phyloP scores from a whole-genome alignment of 257 asterid species.

The Lycium ferocissimum region DNA sequence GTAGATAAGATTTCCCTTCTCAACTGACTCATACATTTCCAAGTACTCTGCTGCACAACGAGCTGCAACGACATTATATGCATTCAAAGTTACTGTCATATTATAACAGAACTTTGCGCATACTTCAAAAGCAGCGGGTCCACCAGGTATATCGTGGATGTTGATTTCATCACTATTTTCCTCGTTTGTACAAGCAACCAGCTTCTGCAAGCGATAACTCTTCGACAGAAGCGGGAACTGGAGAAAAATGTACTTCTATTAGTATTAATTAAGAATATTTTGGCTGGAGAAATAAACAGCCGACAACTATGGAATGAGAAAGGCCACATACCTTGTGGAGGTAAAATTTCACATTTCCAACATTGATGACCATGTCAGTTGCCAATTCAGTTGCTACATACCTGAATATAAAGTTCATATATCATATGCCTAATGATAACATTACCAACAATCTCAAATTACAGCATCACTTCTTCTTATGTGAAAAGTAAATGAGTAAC shows the following conservation, averaged over 20 bases:
- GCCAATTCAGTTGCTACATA: slow-evolving; percentile 58
- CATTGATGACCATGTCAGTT: slow-evolving; percentile 48
- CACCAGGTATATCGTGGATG: slow-evolving; percentile 78
- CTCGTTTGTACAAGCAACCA: slow-evolving; percentile 46
- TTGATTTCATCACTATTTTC: slow-evolving; percentile 55
- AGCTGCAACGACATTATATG: slow-evolving; percentile 76
- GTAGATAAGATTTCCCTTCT: slow-evolving; percentile 85
- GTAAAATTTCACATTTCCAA: slow-evolving; percentile 55
- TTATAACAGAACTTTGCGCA: slow-evolving; percentile 88
- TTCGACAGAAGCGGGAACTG: slow-evolving; percentile 86
- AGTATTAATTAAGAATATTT: not conserved
- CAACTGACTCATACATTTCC: slow-evolving; percentile 78
- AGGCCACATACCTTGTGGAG: slow-evolving; percentile 54
- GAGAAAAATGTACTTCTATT: slow-evolving; percentile 31
- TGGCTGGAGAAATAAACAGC: not conserved
- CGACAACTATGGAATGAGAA: not conserved
- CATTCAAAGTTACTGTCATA: slow-evolving; percentile 79
- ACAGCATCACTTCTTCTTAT: not conserved
- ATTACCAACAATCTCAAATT: not conserved
- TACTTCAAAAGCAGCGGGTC: slow-evolving; percentile 80
- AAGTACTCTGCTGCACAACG: slow-evolving; percentile 92
- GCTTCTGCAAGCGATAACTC: slow-evolving; percentile 72
- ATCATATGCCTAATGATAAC: not conserved
- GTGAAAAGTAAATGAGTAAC: not conserved
- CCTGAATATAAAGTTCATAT: slow-evolving; percentile 44